A percentile compares a stretch with the other conserved stretches of the same genome.
Conservation (phyloP, 768 basidiomycete species). For the Mrakia hoshinonis region DNA sequence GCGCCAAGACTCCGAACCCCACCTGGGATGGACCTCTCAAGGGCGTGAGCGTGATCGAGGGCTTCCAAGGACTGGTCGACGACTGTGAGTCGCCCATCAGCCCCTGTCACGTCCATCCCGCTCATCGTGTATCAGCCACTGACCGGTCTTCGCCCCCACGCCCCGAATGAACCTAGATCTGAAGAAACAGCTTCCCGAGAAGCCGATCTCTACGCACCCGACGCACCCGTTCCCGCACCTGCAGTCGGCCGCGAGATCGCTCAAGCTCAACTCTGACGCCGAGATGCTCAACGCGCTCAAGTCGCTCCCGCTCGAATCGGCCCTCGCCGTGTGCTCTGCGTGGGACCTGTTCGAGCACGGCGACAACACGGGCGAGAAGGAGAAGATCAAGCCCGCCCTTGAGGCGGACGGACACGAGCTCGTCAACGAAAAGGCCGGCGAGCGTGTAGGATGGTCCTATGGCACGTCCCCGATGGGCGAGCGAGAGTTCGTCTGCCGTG, state of each 20-base stretch:
- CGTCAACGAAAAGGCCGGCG: background rate
- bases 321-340: conserved; percentile 33
- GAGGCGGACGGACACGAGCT: conserved; percentile 22
- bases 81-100: conserved; percentile 34
- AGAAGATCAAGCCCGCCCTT: background rate
- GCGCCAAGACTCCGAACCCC: conserved; percentile 28
- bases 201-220: conserved; percentile 38
- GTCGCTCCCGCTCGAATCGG: conserved; percentile 34
- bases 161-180: too few species aligned
- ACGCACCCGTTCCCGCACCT: conserved; percentile 40
- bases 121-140: background rate
- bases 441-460: conserved; percentile 12
- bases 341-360: conserved; percentile 24
- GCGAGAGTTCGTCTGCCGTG: conserved; percentile 24
- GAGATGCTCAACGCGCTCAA: conserved; percentile 23
- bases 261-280: conserved; percentile 13
- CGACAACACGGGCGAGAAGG: background rate
- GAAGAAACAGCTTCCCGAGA: conserved; percentile 34
- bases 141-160: background rate
- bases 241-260: conserved; percentile 26
- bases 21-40: conserved; percentile 36
- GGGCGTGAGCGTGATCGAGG: conserved; percentile 37
- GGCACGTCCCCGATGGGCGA: conserved; percentile 28
- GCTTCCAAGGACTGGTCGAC: conserved; percentile 35
- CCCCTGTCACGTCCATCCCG: background rate